These are phyloP conservation scores for Penicillium expansum DNA, from an alignment of 2,329 filamentous ascomycete species.

Conservation along the genomic window DNA sequence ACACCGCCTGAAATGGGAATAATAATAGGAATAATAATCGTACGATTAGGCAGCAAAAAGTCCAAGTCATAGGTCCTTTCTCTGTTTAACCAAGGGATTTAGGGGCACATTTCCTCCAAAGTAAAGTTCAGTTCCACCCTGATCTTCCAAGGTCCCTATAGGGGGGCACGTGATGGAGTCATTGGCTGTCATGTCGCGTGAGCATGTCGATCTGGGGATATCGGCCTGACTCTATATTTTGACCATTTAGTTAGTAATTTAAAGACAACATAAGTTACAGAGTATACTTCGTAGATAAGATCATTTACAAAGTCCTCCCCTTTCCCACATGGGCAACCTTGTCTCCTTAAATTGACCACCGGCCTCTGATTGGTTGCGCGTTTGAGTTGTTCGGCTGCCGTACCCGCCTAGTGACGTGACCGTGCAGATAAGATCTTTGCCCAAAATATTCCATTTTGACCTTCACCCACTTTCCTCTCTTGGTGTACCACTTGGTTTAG, in stretches of 20 bases:
- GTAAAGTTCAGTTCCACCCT: too few species aligned
- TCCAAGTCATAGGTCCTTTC: too few species aligned
- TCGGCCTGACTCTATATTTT: not conserved
- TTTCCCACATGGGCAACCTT: not conserved
- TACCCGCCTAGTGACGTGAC: conserved; percentile 5
- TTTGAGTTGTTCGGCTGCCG: not conserved
- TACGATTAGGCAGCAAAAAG: too few species aligned
- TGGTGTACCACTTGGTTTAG: conserved; percentile 1
- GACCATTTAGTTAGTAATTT: too few species aligned
- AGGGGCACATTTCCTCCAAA: too few species aligned
- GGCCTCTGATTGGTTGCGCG: not conserved
- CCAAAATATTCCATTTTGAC: not conserved
- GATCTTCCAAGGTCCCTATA: not conserved
- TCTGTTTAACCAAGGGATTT: too few species aligned
- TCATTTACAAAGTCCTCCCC: not conserved
- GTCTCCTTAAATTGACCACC: not conserved
- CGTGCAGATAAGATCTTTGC: conserved; percentile 1
- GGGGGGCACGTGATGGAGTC: not conserved
- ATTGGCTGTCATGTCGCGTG: not conserved
- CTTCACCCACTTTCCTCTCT: not conserved
- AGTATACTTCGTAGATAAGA: not conserved
- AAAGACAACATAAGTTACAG: too few species aligned
- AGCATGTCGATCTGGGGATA: not conserved
- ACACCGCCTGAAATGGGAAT: too few species aligned
- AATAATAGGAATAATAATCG: not conserved